phyloP scores from a whole-genome alignment of 495 filamentous ascomycete genomes.

The Mytilinidion resinicola region DNA sequence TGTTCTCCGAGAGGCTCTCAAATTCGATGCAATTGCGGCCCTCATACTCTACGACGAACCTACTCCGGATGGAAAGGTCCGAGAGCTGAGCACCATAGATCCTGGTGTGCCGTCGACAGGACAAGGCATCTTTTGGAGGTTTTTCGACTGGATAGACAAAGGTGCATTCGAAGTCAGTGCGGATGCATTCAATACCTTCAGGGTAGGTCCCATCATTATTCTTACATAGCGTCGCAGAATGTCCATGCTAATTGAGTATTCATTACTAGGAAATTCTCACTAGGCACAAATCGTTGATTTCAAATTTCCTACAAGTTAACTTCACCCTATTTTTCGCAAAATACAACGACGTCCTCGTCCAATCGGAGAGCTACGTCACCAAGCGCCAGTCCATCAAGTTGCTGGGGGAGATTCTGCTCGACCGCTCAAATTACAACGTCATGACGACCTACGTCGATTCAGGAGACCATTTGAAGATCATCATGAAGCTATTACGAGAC shows the following conservation, averaged over 20 bases:
- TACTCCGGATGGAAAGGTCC: conserved; percentile 46
- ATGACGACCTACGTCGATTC: conserved; percentile 97
- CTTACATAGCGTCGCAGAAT: neutral
- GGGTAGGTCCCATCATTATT: conserved; percentile 50
- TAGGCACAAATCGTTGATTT: conserved; percentile 83
- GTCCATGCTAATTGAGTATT: neutral
- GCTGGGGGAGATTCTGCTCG: conserved; percentile 88
- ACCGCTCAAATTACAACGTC: conserved; percentile 92
- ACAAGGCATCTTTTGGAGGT: conserved; percentile 88
- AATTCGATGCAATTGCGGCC: conserved; percentile 79
- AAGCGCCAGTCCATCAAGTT: conserved; percentile 98
- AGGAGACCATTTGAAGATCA: conserved; percentile 91
- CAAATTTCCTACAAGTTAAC: conserved; percentile 76
- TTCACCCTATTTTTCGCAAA: conserved; percentile 84
- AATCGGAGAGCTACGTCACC: conserved; percentile 93
- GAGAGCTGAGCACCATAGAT: conserved; percentile 58
- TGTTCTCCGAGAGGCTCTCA: conserved; percentile 84
- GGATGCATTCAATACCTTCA: conserved; percentile 94
- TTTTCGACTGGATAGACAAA: conserved; percentile 95
- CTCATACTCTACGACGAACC: conserved; percentile 91
- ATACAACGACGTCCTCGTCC: conserved; percentile 83
- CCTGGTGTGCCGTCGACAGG: conserved; percentile 61
- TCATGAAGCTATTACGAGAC: conserved; percentile 92
- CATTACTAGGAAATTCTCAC: conserved; percentile 74
- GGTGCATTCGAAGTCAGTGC: conserved; percentile 94